These are phyloP conservation scores for Penicillium expansum DNA, from an alignment of 2,329 filamentous ascomycete species.

Conservation along the genomic window DNA sequence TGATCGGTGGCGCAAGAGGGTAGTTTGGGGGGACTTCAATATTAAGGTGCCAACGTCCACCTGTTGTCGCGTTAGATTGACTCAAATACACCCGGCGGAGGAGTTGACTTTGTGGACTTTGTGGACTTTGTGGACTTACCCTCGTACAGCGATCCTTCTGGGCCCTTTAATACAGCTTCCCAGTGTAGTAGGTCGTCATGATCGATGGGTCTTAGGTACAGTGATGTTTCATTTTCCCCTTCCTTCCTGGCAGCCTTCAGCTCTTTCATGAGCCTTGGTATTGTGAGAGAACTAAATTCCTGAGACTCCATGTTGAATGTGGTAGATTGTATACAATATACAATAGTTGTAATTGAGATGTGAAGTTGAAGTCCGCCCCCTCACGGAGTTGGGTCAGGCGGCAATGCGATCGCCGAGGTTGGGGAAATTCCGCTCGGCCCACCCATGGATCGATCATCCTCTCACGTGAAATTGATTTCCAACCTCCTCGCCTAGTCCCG, in stretches of 20 bases:
- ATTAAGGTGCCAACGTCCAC: conserved; percentile 77
- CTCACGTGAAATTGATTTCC: conserved; percentile 23
- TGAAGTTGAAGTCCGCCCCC: neutral
- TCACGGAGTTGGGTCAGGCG: conserved; percentile 5
- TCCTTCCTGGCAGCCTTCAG: conserved; percentile 59
- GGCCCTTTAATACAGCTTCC: conserved; percentile 60
- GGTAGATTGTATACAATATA: neutral
- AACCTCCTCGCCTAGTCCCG: neutral
- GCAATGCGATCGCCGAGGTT: conserved; percentile 22
- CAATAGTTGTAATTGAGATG: too few species aligned
- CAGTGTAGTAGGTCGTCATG: conserved; percentile 60
- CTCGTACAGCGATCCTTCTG: conserved; percentile 59
- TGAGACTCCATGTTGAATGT: conserved; percentile 24
- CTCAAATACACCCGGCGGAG: neutral
- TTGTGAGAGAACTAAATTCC: too few species aligned
- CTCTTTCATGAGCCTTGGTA: conserved; percentile 52
- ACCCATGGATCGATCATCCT: conserved; percentile 1
- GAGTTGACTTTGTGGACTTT: too few species aligned
- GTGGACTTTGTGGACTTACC: conserved; percentile 36
- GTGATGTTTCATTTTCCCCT: conserved; percentile 38
- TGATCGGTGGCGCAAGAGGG: conserved; percentile 71
- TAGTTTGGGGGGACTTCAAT: conserved; percentile 76
- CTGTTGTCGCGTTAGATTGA: conserved; percentile 33
- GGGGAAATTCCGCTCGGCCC: conserved; percentile 16
- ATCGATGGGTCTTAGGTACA: conserved; percentile 55